A percentile compares a stretch with the other conserved stretches of the same genome.
Evolutionary conservation across 2,329 filamentous ascomycete species (phyloP).

Genomic region (Leptoxyphium fumago): DNA sequence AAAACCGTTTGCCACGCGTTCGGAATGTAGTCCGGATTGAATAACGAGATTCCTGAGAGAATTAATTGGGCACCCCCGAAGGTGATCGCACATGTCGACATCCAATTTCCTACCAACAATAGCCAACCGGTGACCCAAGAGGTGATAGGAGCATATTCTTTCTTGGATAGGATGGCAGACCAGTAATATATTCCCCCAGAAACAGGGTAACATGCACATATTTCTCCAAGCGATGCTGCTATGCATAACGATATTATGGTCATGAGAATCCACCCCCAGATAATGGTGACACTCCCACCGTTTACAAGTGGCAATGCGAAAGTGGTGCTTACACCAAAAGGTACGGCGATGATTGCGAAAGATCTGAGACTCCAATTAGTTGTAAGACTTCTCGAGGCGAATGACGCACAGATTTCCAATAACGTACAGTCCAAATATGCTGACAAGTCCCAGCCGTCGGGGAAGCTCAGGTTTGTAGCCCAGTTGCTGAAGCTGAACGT

Average conservation of each 20-base stretch:
- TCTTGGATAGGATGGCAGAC: slow-evolving; percentile 51
- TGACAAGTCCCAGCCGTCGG: slow-evolving; percentile 52
- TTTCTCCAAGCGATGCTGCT: slow-evolving; percentile 52
- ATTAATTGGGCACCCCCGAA: slow-evolving; percentile 59
- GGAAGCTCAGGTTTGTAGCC: slow-evolving; percentile 54
- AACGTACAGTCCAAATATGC: slow-evolving; percentile 51
- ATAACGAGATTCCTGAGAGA: slow-evolving; percentile 52
- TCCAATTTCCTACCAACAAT: slow-evolving; percentile 61
- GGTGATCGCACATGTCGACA: slow-evolving; percentile 48
- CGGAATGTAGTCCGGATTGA: slow-evolving; percentile 52
- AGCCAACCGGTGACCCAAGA: slow-evolving; percentile 59
- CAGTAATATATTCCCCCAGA: slow-evolving; percentile 57
- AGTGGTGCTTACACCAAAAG: slow-evolving; percentile 53
- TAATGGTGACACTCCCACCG: slow-evolving; percentile 52
- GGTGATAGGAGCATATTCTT: slow-evolving; percentile 50
- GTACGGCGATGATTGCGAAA: slow-evolving; percentile 62
- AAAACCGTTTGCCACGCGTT: slow-evolving; percentile 56
- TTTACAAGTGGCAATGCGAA: slow-evolving; percentile 54
- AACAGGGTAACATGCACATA: slow-evolving; percentile 54
- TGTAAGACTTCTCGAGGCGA: too few species aligned
- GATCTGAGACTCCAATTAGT: too few species aligned
- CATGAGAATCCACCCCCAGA: slow-evolving; percentile 56
- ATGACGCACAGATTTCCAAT: too few species aligned
- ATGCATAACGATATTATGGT: slow-evolving; percentile 49
- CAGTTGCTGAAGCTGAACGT: slow-evolving; percentile 49